Evolutionary conservation across 2,329 filamentous ascomycete genomes (phyloP).

Genomic region (Biscogniauxia mediterranea): DNA sequence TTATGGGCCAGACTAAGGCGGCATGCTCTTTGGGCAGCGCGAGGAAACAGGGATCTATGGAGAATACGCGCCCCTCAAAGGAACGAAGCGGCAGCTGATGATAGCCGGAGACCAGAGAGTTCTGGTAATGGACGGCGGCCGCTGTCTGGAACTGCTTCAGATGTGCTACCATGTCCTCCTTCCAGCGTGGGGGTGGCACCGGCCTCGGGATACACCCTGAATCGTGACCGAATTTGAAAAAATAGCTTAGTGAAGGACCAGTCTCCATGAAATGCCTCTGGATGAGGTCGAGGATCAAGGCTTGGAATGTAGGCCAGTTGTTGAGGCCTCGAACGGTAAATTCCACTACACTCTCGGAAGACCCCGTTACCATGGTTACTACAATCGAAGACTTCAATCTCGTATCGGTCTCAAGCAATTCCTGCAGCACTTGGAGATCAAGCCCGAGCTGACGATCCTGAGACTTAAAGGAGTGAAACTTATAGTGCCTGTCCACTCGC

Average conservation of each 20-base stretch:
- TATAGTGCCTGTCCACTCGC: background rate
- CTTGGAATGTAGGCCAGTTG: background rate
- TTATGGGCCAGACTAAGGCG: background rate
- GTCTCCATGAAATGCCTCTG: slow-evolving; percentile 19
- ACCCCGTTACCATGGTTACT: no score
- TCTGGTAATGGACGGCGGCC: slow-evolving; percentile 10
- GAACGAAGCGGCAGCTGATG: slow-evolving; percentile 38
- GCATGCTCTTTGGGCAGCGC: background rate
- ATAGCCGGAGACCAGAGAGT: slow-evolving; percentile 23
- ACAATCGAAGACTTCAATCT: no score
- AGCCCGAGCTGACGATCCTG: slow-evolving; percentile 25
- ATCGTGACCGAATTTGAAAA: slow-evolving; percentile 8
- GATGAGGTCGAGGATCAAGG: slow-evolving; percentile 12
- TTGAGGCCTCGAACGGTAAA: no score
- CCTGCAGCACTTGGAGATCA: slow-evolving; percentile 28
- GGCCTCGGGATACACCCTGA: background rate
- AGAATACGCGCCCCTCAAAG: slow-evolving; percentile 37
- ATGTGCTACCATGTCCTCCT: slow-evolving; percentile 20
- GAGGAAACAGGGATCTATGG: slow-evolving; percentile 18
- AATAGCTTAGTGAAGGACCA: slow-evolving; percentile 12
- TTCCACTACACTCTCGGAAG: no score
- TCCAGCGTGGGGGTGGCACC: slow-evolving; percentile 19
- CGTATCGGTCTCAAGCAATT: slow-evolving; percentile 25
- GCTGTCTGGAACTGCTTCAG: slow-evolving; percentile 12
- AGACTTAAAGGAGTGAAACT: slow-evolving; percentile 19